Percentiles rank a stretch among this genome's conserved stretches.
These are phyloP conservation scores for Moricandia arvensis DNA, from an alignment of 345 rosid genomes.

Conservation along the genomic window DNA sequence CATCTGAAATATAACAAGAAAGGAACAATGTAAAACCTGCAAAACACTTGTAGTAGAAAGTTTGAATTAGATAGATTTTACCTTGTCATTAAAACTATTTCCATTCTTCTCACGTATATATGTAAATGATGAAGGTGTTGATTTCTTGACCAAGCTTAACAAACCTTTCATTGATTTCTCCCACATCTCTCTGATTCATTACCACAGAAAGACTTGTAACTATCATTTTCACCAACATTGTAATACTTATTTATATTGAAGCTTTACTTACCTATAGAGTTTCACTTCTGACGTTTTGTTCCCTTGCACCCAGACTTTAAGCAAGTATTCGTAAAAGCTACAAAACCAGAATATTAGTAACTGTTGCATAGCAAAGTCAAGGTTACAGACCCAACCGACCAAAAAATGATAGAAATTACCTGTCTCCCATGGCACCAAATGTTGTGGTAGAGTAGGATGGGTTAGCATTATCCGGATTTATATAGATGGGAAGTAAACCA, in stretches of 20 bases:
- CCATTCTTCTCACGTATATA: constrained; percentile 89
- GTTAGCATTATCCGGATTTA: constrained; percentile 57
- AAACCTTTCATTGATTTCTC: constrained; percentile 97
- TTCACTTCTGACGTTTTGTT: constrained; percentile 73
- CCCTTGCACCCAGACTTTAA: constrained; percentile 97
- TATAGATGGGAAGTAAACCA: constrained; percentile 91
- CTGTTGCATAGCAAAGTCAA: neutral
- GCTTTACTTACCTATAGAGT: constrained; percentile 58
- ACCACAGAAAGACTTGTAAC: constrained; percentile 3
- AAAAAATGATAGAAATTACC: constrained; percentile 45
- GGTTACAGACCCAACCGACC: neutral
- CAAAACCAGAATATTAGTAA: constrained; percentile 10
- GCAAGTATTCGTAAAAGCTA: constrained; percentile 97
- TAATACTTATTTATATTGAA: neutral
- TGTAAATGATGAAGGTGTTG: constrained; percentile 84
- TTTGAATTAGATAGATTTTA: constrained; percentile 20
- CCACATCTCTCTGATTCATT: constrained; percentile 86
- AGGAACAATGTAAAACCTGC: neutral
- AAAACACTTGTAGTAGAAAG: constrained; percentile 8
- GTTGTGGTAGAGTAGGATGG: constrained; percentile 72
- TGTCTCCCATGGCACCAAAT: constrained; percentile 99
- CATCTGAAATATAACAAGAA: constrained; percentile 55
- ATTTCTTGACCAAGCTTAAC: constrained; percentile 64
- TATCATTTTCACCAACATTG: neutral
- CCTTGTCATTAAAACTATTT: constrained; percentile 62